A percentile compares a stretch with the other conserved stretches of the same genome.
phyloP scores from a whole-genome alignment of 805 yeast species.

The Kazachstania africana region DNA sequence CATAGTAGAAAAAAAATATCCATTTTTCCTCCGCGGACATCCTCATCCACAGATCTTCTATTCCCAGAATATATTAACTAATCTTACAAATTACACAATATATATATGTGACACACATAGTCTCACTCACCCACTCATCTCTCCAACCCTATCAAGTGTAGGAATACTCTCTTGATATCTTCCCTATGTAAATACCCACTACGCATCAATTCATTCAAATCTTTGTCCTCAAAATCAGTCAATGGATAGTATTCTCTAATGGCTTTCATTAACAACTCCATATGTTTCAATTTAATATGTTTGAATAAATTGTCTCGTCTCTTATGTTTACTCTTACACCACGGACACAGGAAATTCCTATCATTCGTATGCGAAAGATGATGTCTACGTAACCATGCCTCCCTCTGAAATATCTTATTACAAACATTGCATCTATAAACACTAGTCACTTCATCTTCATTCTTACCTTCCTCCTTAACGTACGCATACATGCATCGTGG shows the following conservation, averaged over 20 bases:
- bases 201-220: conserved; percentile 5
- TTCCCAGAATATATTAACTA: too few species aligned
- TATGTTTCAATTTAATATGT: conserved; percentile 24
- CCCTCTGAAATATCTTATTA: conserved; percentile 18
- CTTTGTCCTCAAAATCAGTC: conserved; percentile 1
- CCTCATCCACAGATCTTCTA: too few species aligned
- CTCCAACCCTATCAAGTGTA: neutral
- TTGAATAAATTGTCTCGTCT: conserved; percentile 24
- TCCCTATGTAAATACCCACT: conserved; percentile 16
- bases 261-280: conserved; percentile 10
- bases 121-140: neutral
- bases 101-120: too few species aligned
- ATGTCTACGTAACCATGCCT: conserved; percentile 25
- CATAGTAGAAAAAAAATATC: too few species aligned
- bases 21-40: too few species aligned
- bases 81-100: too few species aligned
- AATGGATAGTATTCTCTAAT: neutral
- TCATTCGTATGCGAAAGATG: conserved; percentile 19
- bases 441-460: too few species aligned
- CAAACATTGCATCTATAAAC: conserved; percentile 22
- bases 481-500: too few species aligned
- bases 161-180: conserved; percentile 13
- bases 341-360: conserved; percentile 20
- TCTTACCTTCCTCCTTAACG: too few species aligned
- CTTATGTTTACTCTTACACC: conserved; percentile 24